Base-by-base conservation (phyloP, 2,329 filamentous ascomycete species). In the Fusarium circinatum region DNA sequence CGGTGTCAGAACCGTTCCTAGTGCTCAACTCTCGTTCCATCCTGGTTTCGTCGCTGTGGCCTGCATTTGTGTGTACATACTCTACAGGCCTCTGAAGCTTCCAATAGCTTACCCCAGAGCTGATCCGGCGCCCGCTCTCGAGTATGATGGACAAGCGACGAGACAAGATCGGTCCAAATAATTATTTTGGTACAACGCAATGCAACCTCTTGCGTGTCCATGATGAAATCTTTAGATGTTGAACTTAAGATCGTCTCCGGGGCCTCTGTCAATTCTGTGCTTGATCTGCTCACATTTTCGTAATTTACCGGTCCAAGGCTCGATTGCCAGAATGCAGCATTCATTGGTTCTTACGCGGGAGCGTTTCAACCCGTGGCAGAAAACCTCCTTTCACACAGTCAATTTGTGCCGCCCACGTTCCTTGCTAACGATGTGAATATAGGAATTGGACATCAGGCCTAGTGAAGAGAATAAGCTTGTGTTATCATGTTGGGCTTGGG, bases 191-290 rank as follows among this genome's bases (percentile, higher is more conserved):
- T 64, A 60, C 18, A 61, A 45, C 36, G 45, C 54, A 56, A 59
- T 56, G 51, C 60, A 52, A 47, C 57, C 48, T 64, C 61, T 52
- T 68, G 60, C 22, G 73, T 68, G 68, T 66, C 72, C 83, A 64
- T 64, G n/a, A 82, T 81, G 80, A 80, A 77, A 83, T 82, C 76
- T 84, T 80, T 83, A 85, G 81, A 75, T 36, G 22, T 15, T 42
- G 44, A 41, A 45, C 14, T 30, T n/a, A 44, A 45, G 30, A 49
- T 44, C 42, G 42, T 42, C 32, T 65, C 56, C 52, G 51, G 63
- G 60, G 44, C 22, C 18, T 39, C 51, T 45, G 62, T 30, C 30
- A 48, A 48, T 36, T 58, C 55, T 36, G 18, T 48, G 30, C 7
- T n/a, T 66, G 60, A 62, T 69, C 34, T 41, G 22, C n/a, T 69